Base-by-base conservation (phyloP, 2,329 filamentous ascomycete genomes). In the Xenosphaeropsis pyriputrescens region DNA sequence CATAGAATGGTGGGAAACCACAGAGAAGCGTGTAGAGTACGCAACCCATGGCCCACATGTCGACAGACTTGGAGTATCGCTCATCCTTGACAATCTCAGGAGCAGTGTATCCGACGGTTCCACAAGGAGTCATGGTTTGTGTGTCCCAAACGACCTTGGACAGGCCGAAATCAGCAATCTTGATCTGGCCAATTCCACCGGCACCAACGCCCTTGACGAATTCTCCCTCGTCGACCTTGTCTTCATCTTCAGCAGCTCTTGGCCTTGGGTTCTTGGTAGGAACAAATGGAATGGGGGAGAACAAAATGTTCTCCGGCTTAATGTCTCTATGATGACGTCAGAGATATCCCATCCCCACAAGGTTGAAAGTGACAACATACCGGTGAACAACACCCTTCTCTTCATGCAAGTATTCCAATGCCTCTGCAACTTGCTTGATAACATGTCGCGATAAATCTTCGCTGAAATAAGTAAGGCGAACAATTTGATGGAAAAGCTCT, bases 41-140 rank as follows among this genome's bases (percentile, higher is more conserved):
- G 56, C 91, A 98, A 12, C 91, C 91, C 22, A 98, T 62, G 3
- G 91, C 91, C 91, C 91, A 98, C 91, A 98, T 98, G 54, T 98
- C 91, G 34, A 98, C 91, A 37, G 85, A 93, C 67, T 96, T 98
- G 29, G 89, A 96, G 60, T 98, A 98, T 16, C 88, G 77, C 62
- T 98, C 91, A 60, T 98, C 91, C 62, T 96, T 96, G 57, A 98
- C 91, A 45, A 98, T 98, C 56, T 98, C 91, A 6, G 91, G 91
- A 3, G 91, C 91, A 4, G 91, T 96, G 62, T 98, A 98, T 32
- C 91, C 91, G 40, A 96, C 91, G 0, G 91, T 98, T 41, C 91
- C 91, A 57, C 91, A 98, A n/a, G 91, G 91, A 3, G 91, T 98
- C 85, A 95, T 96, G 8, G 91, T 98, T 55, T 93, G 84, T 49